Base-by-base conservation (phyloP, 225 moss, liverwort and hornwort genomes). In the Rhytidiadelphus loreus region DNA sequence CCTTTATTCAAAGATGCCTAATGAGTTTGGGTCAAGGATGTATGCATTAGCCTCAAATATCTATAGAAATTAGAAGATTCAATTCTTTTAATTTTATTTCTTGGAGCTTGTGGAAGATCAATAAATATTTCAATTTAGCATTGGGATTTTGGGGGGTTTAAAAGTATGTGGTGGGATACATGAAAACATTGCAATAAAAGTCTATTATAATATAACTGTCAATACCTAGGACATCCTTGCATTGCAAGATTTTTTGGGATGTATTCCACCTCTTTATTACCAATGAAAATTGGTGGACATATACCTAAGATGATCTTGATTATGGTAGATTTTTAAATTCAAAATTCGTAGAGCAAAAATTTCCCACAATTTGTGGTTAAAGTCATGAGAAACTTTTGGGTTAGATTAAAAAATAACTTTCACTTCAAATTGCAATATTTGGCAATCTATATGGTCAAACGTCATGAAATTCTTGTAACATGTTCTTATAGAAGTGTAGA, bases 341-440 rank as follows among this genome's bases (percentile, higher is more conserved):
- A 28, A 43, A 71, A 71, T 50, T 48, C 7, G 20, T 32, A 12
- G 20, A 32, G 12, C 2, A 5, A 74, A 72, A 4, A 4, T 12
- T 74, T 75, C 9, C 16, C 1, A 50, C 32, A 50, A 50, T 75
- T 50, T 3, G 2, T 0, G 0, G 2, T 75, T 50, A 12, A 25
- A 48, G 32, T 48, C 32, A 19, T 4, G 4, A 19, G 0, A 20
- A 48, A 48, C 0, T 48, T 2, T 30, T 74, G 0, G 30, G 1
- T 48, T 32, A 19, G 30, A 48, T 11, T 30, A 6, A 17, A 46
- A 46, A 16, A 72, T n/a, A 17, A 9, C 4, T 12, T 33, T 14
- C 1, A 48, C 19, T 74, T 19, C 12, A 48, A 48, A 12, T 48
- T 32, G 7, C 2, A 20, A 7, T 32, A 30, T 74, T 11, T 48